Evolutionary conservation across 192 early-diverging fungal genomes (phyloP).

Genomic region (Coemansia sp.): DNA sequence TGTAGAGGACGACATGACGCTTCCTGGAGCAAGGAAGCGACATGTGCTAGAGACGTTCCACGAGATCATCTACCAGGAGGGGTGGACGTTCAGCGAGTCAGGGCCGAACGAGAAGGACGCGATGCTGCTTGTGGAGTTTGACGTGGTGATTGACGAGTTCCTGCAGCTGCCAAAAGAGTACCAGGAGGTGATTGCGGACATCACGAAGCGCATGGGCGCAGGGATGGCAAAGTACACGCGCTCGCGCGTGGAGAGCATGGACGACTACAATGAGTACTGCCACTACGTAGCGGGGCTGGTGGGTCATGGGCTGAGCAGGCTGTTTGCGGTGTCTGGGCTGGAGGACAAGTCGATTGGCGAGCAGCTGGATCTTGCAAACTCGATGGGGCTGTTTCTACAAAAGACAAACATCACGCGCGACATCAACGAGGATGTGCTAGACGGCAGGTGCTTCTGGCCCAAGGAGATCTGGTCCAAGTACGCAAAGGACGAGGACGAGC

Average conservation of each 20-base stretch:
- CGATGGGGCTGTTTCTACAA: slow-evolving; percentile 98
- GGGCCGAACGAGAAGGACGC: slow-evolving; percentile 95
- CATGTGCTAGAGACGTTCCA: slow-evolving; percentile 80
- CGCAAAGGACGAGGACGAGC: slow-evolving; percentile 65
- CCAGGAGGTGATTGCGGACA: slow-evolving; percentile 87
- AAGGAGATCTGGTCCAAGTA: slow-evolving; percentile 90
- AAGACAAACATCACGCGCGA: slow-evolving; percentile 98
- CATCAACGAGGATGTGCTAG: slow-evolving; percentile 85
- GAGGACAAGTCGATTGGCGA: slow-evolving; percentile 63
- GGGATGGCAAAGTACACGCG: slow-evolving; percentile 92
- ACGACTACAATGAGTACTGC: slow-evolving; percentile 95
- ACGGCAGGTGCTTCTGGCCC: slow-evolving; percentile 96
- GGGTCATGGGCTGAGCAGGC: slow-evolving; percentile 85
- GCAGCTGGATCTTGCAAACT: slow-evolving; percentile 68
- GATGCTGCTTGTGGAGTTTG: slow-evolving; percentile 83
- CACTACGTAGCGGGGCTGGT: slow-evolving; percentile 98
- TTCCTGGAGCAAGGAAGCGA: slow-evolving; percentile 74
- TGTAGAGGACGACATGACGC: slow-evolving; percentile 93
- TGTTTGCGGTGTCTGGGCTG: slow-evolving; percentile 85
- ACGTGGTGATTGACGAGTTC: slow-evolving; percentile 89
- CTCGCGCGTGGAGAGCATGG: slow-evolving; percentile 66
- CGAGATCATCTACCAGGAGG: slow-evolving; percentile 71
- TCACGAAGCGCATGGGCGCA: slow-evolving; percentile 86
- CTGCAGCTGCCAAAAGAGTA: slow-evolving; percentile 68
- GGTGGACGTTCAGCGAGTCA: slow-evolving; percentile 80